Evolutionary conservation across 768 basidiomycete species (phyloP), one percentile per base, ranked within the genome.

Genomic region (Pleurotus pulmonarius): DNA sequence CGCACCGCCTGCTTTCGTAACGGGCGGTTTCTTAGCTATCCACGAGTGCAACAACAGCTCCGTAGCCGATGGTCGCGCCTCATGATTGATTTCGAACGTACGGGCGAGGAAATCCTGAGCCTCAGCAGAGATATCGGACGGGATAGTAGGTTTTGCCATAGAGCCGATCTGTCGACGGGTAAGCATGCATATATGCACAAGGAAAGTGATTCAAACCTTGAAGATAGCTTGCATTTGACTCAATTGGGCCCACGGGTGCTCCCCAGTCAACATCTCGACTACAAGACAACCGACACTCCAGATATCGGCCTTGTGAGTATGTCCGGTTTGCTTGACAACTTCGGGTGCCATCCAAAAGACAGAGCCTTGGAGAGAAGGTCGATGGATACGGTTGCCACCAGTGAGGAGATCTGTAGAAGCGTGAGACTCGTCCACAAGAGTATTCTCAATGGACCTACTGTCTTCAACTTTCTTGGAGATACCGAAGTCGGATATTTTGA

Each of bases 281-380:
- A 97, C 87, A 46, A 98, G 73, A 69, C 94, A 96, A 1, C 94
- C 94, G 1, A 98, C 88, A 67, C 91, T 92, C 95, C 95, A 98
- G 55, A 97, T 95, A 68, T 97, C 95, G 5, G 94, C 94, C 66
- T 95, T 95, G 58, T 78, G 81, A 8, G 94, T 95, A 67, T 97
- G 92, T 0, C 86, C 83, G 22, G 87, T 94, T 74, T 99, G 97
- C 66, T 95, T 95, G 58, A 98, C 97, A 16, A 98, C 94, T 71
- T 98, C 96, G 0, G 96, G 96, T 0, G 96, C 96, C 96, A 98
- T 98, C 96, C 96, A 98, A 73, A 97, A 98, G 9, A 98, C 95
- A 1, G 94, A 97, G 2, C 97, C 97, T 70, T 98, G 97, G 4
- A 98, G 74, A 1, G 97, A 98, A 4, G 94, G 92, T 5, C 97